Percentiles rank a stretch among this genome's conserved stretches.
Conservation (phyloP, 371 early-diverging fungal genomes). For the Funneliformis caledonium region DNA sequence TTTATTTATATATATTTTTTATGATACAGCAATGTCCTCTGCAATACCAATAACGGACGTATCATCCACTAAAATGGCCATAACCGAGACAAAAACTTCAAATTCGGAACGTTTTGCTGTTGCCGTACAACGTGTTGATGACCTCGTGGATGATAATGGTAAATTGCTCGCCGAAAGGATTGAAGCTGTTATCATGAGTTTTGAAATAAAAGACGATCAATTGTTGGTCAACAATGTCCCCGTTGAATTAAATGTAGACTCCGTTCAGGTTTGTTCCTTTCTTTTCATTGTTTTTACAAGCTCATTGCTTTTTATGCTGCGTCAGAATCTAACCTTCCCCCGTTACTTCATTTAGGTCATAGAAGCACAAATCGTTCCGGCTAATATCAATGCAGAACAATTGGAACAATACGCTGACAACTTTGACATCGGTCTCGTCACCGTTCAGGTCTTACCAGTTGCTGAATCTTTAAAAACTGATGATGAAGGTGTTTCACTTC, state of each 20-base stretch:
- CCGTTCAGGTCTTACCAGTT: constrained; percentile 67
- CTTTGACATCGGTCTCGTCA: constrained; percentile 75
- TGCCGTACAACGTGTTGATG: constrained; percentile 73
- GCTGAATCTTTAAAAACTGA: constrained; percentile 59
- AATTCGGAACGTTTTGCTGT: constrained; percentile 49
- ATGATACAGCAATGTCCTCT: neutral
- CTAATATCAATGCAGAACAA: neutral
- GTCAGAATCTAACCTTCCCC: neutral
- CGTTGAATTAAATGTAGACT: neutral
- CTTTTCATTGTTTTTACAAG: too few species aligned
- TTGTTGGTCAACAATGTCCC: constrained; percentile 44
- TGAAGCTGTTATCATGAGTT: constrained; percentile 68
- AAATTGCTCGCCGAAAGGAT: constrained; percentile 67
- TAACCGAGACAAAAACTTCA: constrained; percentile 21
- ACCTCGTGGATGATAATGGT: constrained; percentile 69
- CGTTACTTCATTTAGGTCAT: constrained; percentile 2
- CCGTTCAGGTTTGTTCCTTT: neutral
- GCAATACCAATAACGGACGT: constrained; percentile 24
- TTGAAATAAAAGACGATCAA: constrained; percentile 68
- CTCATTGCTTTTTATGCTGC: neutral
- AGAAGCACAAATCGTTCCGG: constrained; percentile 23
- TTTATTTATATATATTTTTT: too few species aligned
- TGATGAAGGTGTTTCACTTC: constrained; percentile 55
- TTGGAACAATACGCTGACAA: constrained; percentile 9
- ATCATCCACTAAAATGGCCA: constrained; percentile 5